Percentiles rank a stretch among this genome's conserved stretches.
Evolutionary conservation across 2,329 filamentous ascomycete genomes (phyloP).

Genomic region (Catunica adiposa): DNA sequence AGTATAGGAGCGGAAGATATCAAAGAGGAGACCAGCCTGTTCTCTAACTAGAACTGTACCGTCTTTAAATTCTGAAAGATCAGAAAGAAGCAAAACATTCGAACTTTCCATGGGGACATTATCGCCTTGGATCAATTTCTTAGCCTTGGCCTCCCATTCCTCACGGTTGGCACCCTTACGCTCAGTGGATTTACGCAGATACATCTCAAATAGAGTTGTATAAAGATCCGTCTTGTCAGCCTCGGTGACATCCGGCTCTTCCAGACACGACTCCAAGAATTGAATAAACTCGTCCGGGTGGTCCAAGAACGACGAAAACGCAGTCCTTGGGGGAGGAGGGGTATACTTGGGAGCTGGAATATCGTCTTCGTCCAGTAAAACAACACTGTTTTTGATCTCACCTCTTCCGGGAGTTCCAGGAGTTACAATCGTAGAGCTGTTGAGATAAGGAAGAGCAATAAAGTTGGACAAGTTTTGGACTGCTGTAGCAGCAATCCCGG

Average conservation of each 20-base stretch:
- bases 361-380: conserved; percentile 30
- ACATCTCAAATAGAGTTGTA: conserved; percentile 96
- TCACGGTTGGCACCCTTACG: conserved; percentile 54
- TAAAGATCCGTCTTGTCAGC: conserved; percentile 73
- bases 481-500: conserved; percentile 50
- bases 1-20: conserved; percentile 94
- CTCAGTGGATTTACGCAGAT: conserved; percentile 70
- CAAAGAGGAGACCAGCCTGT: conserved; percentile 76
- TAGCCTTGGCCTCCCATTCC: conserved; percentile 82
- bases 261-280: conserved; percentile 78
- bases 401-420: conserved; percentile 31
- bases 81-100: conserved; percentile 81
- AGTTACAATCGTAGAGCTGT: conserved; percentile 38
- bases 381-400: conserved; percentile 33
- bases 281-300: conserved; percentile 81
- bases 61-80: conserved; percentile 76
- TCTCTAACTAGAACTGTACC: conserved; percentile 88
- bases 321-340: conserved; percentile 66
- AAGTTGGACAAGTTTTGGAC: conserved; percentile 75
- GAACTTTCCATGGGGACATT: conserved; percentile 82
- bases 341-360: conserved; percentile 44
- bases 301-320: conserved; percentile 93
- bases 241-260: conserved; percentile 52
- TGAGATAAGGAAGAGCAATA: conserved; percentile 75
- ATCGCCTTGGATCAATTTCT: conserved; percentile 67